Conservation (phyloP, 305 asterid genomes). For the Andrographis paniculata region DNA sequence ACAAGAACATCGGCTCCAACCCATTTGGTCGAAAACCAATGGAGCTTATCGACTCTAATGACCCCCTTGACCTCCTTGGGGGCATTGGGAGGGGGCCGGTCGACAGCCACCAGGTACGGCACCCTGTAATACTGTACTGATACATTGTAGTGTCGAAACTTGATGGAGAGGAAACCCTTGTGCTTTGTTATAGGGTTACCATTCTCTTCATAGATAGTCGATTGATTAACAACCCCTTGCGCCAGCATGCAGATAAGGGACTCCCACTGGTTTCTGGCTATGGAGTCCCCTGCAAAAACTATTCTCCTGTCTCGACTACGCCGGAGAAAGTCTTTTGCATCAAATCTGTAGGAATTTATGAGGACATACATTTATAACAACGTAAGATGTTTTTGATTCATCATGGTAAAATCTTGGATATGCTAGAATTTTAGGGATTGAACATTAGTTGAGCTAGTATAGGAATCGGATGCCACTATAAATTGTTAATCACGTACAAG, state of each 20-base stretch:
- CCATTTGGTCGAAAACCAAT: conserved; percentile 66
- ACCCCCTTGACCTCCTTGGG: conserved; percentile 46
- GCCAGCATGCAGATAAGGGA: conserved; percentile 84
- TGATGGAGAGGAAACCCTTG: conserved; percentile 68
- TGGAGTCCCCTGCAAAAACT: conserved; percentile 89
- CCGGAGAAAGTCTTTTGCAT: conserved; percentile 47
- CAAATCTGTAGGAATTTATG: conserved; percentile 36
- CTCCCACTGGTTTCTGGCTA: conserved; percentile 95
- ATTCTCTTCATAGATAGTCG: conserved; percentile 49
- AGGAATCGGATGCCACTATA: too few relatives aligned
- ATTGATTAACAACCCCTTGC: conserved; percentile 47
- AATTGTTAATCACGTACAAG: too few relatives aligned
- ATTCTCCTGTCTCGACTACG: conserved; percentile 46
- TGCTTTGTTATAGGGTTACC: conserved; percentile 85
- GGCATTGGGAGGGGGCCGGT: conserved; percentile 44
- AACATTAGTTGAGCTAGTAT: too few relatives aligned
- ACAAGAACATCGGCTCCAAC: conserved; percentile 56
- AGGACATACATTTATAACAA: too few relatives aligned
- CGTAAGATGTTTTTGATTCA: too few relatives aligned
- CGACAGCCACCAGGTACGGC: conserved; percentile 58
- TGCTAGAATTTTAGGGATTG: too few relatives aligned
- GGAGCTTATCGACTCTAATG: conserved; percentile 55
- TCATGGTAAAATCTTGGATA: too few relatives aligned
- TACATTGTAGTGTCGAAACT: conserved; percentile 60
- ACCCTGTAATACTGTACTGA: conserved; percentile 76